These are phyloP conservation scores for Dactylonectria macrodidyma DNA, from an alignment of 2,329 filamentous ascomycete genomes.

Conservation along the genomic window DNA sequence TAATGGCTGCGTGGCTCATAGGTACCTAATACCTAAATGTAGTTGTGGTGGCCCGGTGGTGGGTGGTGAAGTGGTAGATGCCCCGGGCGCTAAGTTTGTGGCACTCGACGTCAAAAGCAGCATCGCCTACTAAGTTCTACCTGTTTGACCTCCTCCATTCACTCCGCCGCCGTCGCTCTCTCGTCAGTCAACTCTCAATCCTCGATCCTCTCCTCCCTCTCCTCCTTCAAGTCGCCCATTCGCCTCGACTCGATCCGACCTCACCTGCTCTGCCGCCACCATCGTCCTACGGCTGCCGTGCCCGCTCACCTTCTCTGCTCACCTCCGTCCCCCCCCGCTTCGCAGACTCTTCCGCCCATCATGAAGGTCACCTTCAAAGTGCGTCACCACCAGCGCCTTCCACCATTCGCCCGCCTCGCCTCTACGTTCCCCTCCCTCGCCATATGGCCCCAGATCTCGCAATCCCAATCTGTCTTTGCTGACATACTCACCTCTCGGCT, in stretches of 20 bases:
- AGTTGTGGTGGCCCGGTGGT: too few relatives aligned
- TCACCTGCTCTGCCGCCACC: slow-evolving; percentile 15
- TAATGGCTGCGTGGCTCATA: too few relatives aligned
- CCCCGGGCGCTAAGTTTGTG: neutral
- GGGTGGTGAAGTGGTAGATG: too few relatives aligned
- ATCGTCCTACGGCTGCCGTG: slow-evolving; percentile 19
- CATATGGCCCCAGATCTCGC: neutral
- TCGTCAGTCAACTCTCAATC: slow-evolving; percentile 29
- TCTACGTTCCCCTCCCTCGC: slow-evolving; percentile 12
- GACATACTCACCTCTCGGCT: neutral
- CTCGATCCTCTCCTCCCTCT: slow-evolving; percentile 20
- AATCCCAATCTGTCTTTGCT: neutral
- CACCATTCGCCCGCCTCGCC: slow-evolving; percentile 2
- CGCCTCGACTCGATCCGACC: slow-evolving; percentile 6
- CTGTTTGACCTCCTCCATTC: slow-evolving; percentile 11
- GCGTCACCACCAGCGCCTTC: slow-evolving; percentile 48
- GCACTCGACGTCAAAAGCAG: slow-evolving; percentile 29
- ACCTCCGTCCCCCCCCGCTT: slow-evolving; percentile 40
- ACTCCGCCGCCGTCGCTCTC: slow-evolving; percentile 42
- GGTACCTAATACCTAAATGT: too few relatives aligned
- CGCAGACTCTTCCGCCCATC: slow-evolving; percentile 59
- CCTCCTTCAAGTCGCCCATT: slow-evolving; percentile 15
- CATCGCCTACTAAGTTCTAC: slow-evolving; percentile 22
- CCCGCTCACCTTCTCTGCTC: slow-evolving; percentile 21
- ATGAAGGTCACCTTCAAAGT: slow-evolving; percentile 81